These are phyloP conservation scores for Acacia confusa DNA, from an alignment of 306 rosid species.

Conservation along the genomic window DNA sequence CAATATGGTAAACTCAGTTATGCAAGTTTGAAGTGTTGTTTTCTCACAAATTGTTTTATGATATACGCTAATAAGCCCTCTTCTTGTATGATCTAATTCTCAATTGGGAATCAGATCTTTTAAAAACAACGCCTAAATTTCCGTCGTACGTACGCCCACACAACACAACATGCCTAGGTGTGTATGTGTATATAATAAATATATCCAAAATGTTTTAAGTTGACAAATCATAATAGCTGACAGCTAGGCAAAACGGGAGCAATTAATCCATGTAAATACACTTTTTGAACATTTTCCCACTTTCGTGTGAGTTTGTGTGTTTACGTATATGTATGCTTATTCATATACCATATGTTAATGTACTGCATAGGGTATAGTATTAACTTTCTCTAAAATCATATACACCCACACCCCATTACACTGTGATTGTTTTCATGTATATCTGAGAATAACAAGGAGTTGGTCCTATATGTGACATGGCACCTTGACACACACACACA, in stretches of 20 bases:
- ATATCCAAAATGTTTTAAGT: not conserved
- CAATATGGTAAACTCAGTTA: not conserved
- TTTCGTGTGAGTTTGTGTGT: not conserved
- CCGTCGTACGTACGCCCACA: not conserved
- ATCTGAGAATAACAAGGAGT: not conserved
- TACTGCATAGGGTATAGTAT: too few relatives aligned
- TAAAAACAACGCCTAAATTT: not conserved
- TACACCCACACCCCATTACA: too few relatives aligned
- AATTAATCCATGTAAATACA: not conserved
- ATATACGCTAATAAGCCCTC: not conserved
- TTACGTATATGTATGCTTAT: too few relatives aligned
- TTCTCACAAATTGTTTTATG: not conserved
- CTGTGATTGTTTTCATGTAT: not conserved
- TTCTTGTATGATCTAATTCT: not conserved
- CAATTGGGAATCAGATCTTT: not conserved
- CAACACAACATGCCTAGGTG: not conserved
- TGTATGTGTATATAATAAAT: too few relatives aligned
- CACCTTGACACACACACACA: too few relatives aligned
- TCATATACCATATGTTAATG: too few relatives aligned
- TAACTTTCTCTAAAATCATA: too few relatives aligned
- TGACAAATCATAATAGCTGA: not conserved
- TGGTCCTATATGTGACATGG: not conserved
- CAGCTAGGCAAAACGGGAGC: not conserved
- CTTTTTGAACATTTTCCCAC: not conserved
- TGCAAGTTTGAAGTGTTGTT: not conserved